Evolutionary conservation across 2,329 filamentous ascomycete species (phyloP).

Genomic region (Xylariaceae sp.): DNA sequence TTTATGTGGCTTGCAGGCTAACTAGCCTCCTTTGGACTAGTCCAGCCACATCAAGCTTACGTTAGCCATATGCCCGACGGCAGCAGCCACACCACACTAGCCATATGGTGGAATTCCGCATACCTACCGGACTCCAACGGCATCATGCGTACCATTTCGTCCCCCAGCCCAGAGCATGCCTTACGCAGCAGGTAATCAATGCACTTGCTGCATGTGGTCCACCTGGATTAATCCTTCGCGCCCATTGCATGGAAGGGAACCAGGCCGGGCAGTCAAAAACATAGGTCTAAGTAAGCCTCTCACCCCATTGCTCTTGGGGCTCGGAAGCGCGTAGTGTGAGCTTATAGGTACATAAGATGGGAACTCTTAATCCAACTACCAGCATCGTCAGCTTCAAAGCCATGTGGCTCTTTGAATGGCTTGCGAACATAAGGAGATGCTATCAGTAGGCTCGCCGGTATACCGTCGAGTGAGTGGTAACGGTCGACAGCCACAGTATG

Average conservation of each 20-base stretch:
- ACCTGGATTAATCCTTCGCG: neutral
- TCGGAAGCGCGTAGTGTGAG: neutral
- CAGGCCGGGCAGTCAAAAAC: no score
- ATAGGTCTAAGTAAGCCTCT: neutral
- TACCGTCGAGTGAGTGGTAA: neutral
- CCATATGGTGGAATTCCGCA: no score
- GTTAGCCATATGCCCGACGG: no score
- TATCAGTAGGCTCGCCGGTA: neutral
- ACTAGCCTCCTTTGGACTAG: no score
- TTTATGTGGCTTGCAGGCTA: neutral
- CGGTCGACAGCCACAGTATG: neutral
- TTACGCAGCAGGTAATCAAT: no score
- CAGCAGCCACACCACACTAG: no score
- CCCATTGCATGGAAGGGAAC: neutral
- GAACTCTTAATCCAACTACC: neutral
- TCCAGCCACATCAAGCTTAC: no score
- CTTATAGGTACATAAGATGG: neutral
- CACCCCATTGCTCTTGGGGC: neutral
- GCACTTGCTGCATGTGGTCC: no score
- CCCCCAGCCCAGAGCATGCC: no score
- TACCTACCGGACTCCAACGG: no score
- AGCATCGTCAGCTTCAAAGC: constrained; percentile 1
- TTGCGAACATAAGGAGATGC: neutral
- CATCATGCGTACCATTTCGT: no score
- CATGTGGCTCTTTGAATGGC: constrained; percentile 1